Evolutionary conservation across 495 filamentous ascomycete species (phyloP).

Genomic region (Aspergillus heteromorphus): DNA sequence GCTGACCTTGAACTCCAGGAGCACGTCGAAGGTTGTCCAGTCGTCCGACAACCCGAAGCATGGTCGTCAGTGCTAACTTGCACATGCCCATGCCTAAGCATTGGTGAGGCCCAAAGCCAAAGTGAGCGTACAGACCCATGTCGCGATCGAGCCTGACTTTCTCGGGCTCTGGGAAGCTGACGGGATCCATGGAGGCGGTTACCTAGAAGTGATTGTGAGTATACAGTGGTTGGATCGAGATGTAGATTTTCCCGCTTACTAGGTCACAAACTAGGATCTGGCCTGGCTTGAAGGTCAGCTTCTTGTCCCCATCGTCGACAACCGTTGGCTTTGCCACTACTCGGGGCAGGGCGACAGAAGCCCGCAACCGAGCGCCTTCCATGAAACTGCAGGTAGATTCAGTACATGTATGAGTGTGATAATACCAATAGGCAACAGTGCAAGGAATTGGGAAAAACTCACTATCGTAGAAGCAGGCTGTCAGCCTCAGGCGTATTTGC

Average conservation of each 20-base stretch:
- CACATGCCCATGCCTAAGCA: slow-evolving; percentile 54
- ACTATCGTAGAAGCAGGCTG: slow-evolving; percentile 43
- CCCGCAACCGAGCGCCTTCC: slow-evolving; percentile 56
- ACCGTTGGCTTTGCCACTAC: slow-evolving; percentile 34
- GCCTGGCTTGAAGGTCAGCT: slow-evolving; percentile 40
- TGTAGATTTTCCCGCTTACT: slow-evolving; percentile 20
- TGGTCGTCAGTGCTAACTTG: slow-evolving; percentile 55
- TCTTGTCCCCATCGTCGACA: slow-evolving; percentile 37
- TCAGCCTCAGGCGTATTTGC: slow-evolving; percentile 40
- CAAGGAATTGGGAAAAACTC: slow-evolving; percentile 8
- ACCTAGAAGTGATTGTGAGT: slow-evolving; percentile 21
- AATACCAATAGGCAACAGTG: background rate
- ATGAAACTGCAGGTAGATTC: slow-evolving; percentile 41
- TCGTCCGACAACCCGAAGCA: slow-evolving; percentile 51
- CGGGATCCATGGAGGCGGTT: slow-evolving; percentile 49
- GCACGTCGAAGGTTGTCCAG: slow-evolving; percentile 56
- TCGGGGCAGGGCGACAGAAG: slow-evolving; percentile 50
- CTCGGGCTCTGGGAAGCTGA: slow-evolving; percentile 60
- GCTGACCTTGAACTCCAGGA: slow-evolving; percentile 57
- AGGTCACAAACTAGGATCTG: slow-evolving; percentile 47
- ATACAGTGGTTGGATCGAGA: too few species aligned
- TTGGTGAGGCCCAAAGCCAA: slow-evolving; percentile 53
- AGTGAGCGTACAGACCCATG: slow-evolving; percentile 59
- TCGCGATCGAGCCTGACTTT: slow-evolving; percentile 59
- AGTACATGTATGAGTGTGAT: slow-evolving; percentile 6